Conservation (phyloP, 371 early-diverging fungal genomes). For the Blakeslea trispora region DNA sequence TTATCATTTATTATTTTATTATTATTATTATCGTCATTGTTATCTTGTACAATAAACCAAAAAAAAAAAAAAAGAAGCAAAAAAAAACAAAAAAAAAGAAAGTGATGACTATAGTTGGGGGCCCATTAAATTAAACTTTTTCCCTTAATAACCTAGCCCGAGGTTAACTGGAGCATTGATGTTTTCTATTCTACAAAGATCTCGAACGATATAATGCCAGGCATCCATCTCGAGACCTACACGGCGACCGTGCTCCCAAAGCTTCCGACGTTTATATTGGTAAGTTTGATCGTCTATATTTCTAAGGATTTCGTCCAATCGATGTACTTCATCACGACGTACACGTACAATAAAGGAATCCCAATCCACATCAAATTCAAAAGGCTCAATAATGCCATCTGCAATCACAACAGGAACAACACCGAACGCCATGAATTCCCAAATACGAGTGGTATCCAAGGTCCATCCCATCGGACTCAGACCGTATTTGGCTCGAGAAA, state of each 20-base stretch:
- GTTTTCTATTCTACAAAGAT: conserved; percentile 48
- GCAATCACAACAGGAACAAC: conserved; percentile 61
- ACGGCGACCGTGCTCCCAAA: conserved; percentile 56
- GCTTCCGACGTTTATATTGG: conserved; percentile 41
- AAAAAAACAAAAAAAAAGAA: too few relatives aligned
- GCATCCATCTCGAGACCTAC: conserved; percentile 54
- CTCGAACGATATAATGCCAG: conserved; percentile 59
- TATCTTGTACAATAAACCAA: conserved; percentile 6
- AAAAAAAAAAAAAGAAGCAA: neutral
- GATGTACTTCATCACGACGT: conserved; percentile 53
- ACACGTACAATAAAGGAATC: conserved; percentile 51
- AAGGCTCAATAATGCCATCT: conserved; percentile 59
- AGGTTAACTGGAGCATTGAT: conserved; percentile 43
- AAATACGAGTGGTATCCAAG: conserved; percentile 55
- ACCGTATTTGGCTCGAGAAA: conserved; percentile 53
- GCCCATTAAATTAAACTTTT: too few relatives aligned
- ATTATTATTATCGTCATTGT: neutral
- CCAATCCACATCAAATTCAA: conserved; percentile 63
- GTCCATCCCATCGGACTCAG: conserved; percentile 61
- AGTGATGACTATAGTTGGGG: too few relatives aligned
- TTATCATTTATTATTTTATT: neutral
- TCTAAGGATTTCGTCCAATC: conserved; percentile 50
- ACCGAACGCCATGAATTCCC: conserved; percentile 62
- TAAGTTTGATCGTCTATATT: conserved; percentile 50
- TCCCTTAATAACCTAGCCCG: conserved; percentile 39